phyloP scores from a whole-genome alignment of 2,329 filamentous ascomycete species.

The Paramyrothecium roridum region DNA sequence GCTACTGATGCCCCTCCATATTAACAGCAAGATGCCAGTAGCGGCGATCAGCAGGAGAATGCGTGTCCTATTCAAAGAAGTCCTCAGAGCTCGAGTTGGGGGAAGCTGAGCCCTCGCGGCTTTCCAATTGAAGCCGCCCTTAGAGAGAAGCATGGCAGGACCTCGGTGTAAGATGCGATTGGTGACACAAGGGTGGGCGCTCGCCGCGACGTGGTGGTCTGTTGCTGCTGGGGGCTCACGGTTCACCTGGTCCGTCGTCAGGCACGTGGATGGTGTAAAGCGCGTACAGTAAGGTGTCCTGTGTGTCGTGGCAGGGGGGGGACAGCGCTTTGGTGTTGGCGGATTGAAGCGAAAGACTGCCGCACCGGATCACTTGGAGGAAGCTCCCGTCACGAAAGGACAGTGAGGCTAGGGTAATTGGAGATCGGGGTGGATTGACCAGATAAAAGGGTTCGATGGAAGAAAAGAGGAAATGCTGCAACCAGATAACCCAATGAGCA shows the following conservation, averaged over 20 bases:
- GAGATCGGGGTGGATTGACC: not conserved
- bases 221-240: not conserved
- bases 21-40: constrained; percentile 67
- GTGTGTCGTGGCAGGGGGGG: not conserved
- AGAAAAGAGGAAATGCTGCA: not conserved
- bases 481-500: not conserved
- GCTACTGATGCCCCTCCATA: constrained; percentile 83
- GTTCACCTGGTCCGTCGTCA: not conserved
- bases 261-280: not conserved
- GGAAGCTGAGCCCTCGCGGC: constrained; percentile 77
- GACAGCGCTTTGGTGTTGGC: not conserved
- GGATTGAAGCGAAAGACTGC: not conserved
- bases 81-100: constrained; percentile 68
- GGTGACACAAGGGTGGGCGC: constrained; percentile 2
- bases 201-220: constrained; percentile 9
- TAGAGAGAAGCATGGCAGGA: constrained; percentile 78
- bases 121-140: constrained; percentile 91
- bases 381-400: not conserved
- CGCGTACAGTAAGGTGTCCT: not conserved
- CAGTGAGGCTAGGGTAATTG: not conserved
- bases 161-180: not conserved
- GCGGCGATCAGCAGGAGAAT: constrained; percentile 73
- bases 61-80: constrained; percentile 71
- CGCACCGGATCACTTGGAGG: not conserved
- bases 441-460: not conserved